Evolutionary conservation across 495 filamentous ascomycete genomes (phyloP), one percentile per base, ranked within the genome.

Genomic region (Penicillium diatomitis): DNA sequence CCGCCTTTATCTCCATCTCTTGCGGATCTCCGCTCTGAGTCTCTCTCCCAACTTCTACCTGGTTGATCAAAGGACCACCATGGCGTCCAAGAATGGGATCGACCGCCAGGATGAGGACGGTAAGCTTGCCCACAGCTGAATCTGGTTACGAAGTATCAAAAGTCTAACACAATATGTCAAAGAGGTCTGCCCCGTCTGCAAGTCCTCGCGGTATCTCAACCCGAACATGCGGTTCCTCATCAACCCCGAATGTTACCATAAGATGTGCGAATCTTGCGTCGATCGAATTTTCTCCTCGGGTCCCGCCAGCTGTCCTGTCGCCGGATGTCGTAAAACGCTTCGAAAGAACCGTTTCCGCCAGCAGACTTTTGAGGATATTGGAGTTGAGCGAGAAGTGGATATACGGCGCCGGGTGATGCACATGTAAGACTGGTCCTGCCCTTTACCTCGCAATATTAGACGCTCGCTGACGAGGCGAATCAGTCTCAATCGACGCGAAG

Each of bases 181-280:
- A 84, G 89, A 96, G 67, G 86, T 89, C 62, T 99, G 92, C 70
- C 94, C 90, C 39, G 86, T 96, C 57, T 99, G 92, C 84, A 95
- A 95, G 68, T 90, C 88, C 46, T 85, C 85, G 48, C 86, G 88
- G 48, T 97, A 97, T 74, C 82, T 97, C 61, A 97, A 96, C 72
- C 83, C 82, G 27, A 81, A 87, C 70, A 90, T 99, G 80, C 75
- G 79, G 45, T 96, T 99, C 69, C 85, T 94, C 53, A 87, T 97
- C 67, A 95, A 96, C 67, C 87, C 91, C 11, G 88, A 94, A 73
- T 99, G 92, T 78, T 99, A 97, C 76, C 92, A 99, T 78, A 87
- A 86, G 52, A 96, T 99, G 88, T 99, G 92, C 70, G 80, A 83
- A 58, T 87, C 84, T 33, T 97, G 92, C 74, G 91, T 97, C 43